phyloP scores from a whole-genome alignment of 371 early-diverging fungal species.

The Lichtheimia hyalospora region DNA sequence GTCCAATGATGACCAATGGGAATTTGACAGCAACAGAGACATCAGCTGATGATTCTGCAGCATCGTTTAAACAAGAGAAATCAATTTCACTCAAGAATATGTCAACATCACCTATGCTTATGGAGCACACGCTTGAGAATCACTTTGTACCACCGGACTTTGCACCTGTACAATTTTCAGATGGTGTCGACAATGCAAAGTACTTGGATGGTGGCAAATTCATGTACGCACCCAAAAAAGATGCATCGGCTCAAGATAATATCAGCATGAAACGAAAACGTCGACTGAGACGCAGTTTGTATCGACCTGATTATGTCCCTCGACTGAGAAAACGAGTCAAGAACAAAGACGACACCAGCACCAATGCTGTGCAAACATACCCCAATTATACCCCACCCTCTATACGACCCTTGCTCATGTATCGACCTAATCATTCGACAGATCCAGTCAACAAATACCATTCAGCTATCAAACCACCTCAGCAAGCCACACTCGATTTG shows the following conservation, averaged over 20 bases:
- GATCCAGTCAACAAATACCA: not conserved
- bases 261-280: not conserved
- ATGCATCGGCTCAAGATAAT: not conserved
- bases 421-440: not conserved
- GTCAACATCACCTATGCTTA: not conserved
- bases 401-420: too few relatives aligned
- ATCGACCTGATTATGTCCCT: conserved; percentile 48
- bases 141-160: conserved; percentile 37
- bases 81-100: not conserved
- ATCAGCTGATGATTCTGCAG: not conserved
- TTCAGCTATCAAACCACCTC: not conserved
- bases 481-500: not conserved
- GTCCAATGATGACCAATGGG: not conserved
- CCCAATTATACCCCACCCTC: not conserved
- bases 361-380: not conserved
- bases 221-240: conserved; percentile 23
- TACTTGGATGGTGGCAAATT: conserved; percentile 51
- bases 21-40: too few relatives aligned
- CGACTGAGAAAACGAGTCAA: conserved; percentile 9
- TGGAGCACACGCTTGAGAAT: conserved; percentile 5
- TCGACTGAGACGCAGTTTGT: conserved; percentile 18
- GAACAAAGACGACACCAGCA: conserved; percentile 1
- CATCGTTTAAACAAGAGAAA: not conserved
- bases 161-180: conserved; percentile 41
- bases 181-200: conserved; percentile 43